Percentiles rank a stretch among this genome's conserved stretches.
Conservation (phyloP, 2,329 filamentous ascomycete species). For the Pleurostoma richardsiae region DNA sequence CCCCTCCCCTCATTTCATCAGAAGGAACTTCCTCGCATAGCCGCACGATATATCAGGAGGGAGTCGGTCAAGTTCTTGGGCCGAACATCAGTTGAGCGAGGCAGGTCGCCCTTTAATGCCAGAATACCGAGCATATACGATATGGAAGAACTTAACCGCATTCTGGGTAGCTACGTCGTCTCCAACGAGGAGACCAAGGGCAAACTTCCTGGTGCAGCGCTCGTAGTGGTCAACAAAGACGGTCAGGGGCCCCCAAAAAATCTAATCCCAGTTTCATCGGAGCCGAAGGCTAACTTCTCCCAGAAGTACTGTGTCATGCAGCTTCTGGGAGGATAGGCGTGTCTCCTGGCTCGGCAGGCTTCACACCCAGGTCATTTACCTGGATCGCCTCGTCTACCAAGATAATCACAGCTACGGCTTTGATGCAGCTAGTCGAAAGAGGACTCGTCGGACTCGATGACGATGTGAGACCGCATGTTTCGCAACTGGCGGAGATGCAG, state of each 20-base stretch:
- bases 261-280: too few relatives aligned
- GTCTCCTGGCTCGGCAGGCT: constrained; percentile 17
- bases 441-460: constrained; percentile 24
- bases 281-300: too few relatives aligned
- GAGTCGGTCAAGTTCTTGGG: too few relatives aligned
- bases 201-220: constrained; percentile 30
- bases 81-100: too few relatives aligned
- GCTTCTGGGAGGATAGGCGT: constrained; percentile 8
- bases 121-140: too few relatives aligned
- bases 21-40: too few relatives aligned
- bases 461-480: constrained; percentile 23
- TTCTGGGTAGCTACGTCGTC: constrained; percentile 22
- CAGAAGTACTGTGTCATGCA: constrained; percentile 2
- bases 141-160: constrained; percentile 10
- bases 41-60: too few relatives aligned
- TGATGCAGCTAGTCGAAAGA: constrained; percentile 31
- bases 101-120: too few relatives aligned
- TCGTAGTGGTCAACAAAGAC: constrained; percentile 24
- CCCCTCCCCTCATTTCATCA: too few relatives aligned
- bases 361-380: constrained; percentile 21
- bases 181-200: constrained; percentile 17
- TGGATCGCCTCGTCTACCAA: constrained; percentile 34
- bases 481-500: constrained; percentile 18
- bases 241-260: constrained; percentile 12
- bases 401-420: constrained; percentile 23